Evolutionary conservation across 2,329 filamentous ascomycete species (phyloP).

Genomic region (Microsporum ferrugineum): DNA sequence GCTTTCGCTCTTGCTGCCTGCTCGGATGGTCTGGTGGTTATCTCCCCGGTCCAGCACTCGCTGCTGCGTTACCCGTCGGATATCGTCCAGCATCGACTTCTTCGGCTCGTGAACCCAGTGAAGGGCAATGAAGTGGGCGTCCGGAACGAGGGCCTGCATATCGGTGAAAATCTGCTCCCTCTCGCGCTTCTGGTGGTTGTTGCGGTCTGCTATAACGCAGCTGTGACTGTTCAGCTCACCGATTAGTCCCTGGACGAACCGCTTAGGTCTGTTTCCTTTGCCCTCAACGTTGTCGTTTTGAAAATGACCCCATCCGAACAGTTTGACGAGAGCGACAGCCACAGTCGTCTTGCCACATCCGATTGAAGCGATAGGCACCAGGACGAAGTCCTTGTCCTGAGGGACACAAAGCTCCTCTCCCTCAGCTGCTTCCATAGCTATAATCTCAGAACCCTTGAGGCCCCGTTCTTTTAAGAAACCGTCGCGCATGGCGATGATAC

Average conservation of each 20-base stretch:
- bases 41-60: slow-evolving; percentile 79
- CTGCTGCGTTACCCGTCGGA: slow-evolving; percentile 62
- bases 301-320: slow-evolving; percentile 85
- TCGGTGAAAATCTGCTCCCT: slow-evolving; percentile 78
- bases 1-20: slow-evolving; percentile 54
- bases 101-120: slow-evolving; percentile 70
- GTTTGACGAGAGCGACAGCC: slow-evolving; percentile 63
- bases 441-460: slow-evolving; percentile 78
- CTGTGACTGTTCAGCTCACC: slow-evolving; percentile 52
- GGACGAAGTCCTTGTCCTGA: slow-evolving; percentile 57
- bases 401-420: slow-evolving; percentile 30
- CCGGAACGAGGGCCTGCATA: slow-evolving; percentile 49
- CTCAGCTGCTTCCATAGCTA: slow-evolving; percentile 52
- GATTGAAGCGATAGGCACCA: slow-evolving; percentile 87
- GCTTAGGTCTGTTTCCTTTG: slow-evolving; percentile 59
- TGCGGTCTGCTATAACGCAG: slow-evolving; percentile 82
- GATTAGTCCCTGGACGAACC: slow-evolving; percentile 62
- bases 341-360: slow-evolving; percentile 96
- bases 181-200: slow-evolving; percentile 84
- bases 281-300: slow-evolving; percentile 94
- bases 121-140: slow-evolving; percentile 67
- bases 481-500: slow-evolving; percentile 82
- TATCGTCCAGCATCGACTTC: slow-evolving; percentile 51
- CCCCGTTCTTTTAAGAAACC: slow-evolving; percentile 78
- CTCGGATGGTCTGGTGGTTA: slow-evolving; percentile 96